These are phyloP conservation scores for Solanum ossicruentum DNA, from an alignment of 257 asterid genomes.

Conservation along the genomic window DNA sequence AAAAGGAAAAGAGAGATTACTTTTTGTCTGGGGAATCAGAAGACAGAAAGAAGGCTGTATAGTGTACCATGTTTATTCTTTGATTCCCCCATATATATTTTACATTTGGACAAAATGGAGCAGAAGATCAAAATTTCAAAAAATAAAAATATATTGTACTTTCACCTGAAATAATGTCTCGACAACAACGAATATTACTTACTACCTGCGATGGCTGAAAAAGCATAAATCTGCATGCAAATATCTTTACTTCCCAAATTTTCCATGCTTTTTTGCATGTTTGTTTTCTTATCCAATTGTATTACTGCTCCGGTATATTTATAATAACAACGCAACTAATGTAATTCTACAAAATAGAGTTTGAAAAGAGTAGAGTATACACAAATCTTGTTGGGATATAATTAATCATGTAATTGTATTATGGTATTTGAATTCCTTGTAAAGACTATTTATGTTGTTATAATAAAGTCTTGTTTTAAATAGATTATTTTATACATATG, in stretches of 20 bases:
- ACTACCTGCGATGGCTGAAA: background rate
- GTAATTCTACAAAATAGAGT: no score
- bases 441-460: no score
- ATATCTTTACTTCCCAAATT: background rate
- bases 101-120: background rate
- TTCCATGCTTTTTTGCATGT: background rate
- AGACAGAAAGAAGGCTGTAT: background rate
- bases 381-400: no score
- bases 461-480: no score
- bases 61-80: background rate
- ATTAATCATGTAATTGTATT: no score
- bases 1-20: background rate
- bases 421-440: no score
- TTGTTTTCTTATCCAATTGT: background rate
- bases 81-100: background rate
- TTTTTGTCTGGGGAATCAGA: background rate
- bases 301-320: no score
- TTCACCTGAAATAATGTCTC: background rate
- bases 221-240: background rate
- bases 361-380: no score
- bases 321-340: no score
- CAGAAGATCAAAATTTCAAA: background rate
- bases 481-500: no score
- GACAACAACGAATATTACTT: background rate
- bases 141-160: background rate